Evolutionary conservation across 805 yeast species (phyloP), one percentile per base, ranked within the genome.

Genomic region (Wickerhamiella vanderwaltii): DNA sequence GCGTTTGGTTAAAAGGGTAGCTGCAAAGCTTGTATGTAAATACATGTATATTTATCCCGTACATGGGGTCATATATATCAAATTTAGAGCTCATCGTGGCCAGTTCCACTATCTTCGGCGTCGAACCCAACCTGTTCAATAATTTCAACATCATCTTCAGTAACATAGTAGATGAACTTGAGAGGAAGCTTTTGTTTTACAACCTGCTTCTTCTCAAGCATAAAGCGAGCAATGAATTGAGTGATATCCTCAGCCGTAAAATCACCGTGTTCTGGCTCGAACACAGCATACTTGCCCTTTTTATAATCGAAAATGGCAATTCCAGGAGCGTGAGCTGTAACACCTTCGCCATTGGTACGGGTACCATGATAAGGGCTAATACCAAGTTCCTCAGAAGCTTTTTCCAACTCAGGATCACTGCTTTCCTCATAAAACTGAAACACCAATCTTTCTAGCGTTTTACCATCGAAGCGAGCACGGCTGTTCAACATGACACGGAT

Each of bases 1-100:
- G 64, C 64, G 9, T 60, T 60, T 43, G 64, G 64, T 5, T 60
- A 46, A 36, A 12, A 16, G 6, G 29, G 11, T 28, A 11, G 13
- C 6, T 28, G 31, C 13, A 6, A 15, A 7, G 26, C 11, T 23
- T 3, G 12, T 5, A 9, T 24, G 17, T 16, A 17, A 9, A 15
- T 20, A 15, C 32, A 29, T 29, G n/a, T 6, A 6, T 12, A 29
- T 29, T 15, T 7, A 6, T 15, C 11, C 9, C 7, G 26, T 7
- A 7, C 26, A 7, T 11, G 26, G 9, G 26, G 9, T 7, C 7
- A 23, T 23, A 23, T 11, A 23, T 23, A 7, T 23, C 26, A 7
- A 23, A 23, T 20, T 28, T 40, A 43, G 43, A 44, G 43, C 40
- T 49, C 48, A 9, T 46, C 48, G 32, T 47, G 44, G 9, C 17